phyloP scores from a whole-genome alignment of 2,329 filamentous ascomycete genomes.

The Coniochaeta prunicola region DNA sequence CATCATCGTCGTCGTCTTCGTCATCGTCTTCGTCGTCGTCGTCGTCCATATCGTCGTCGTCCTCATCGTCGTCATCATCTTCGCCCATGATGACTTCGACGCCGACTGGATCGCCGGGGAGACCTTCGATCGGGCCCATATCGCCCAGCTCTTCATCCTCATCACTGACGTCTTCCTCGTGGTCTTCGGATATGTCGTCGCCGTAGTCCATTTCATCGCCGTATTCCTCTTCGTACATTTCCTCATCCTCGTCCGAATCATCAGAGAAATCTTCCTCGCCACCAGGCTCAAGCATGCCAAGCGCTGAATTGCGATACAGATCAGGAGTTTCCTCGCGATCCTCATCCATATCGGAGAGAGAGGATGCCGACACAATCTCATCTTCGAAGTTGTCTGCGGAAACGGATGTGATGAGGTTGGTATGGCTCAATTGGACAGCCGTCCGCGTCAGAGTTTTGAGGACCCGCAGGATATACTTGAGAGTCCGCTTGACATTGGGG shows the following conservation, averaged over 20 bases:
- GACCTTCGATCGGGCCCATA: conserved; percentile 79
- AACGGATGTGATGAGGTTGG: conserved; percentile 65
- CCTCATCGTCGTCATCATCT: conserved; percentile 51
- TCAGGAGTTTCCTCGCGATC: conserved; percentile 93
- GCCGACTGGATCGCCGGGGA: conserved; percentile 54
- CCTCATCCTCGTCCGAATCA: conserved; percentile 64
- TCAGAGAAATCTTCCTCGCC: conserved; percentile 77
- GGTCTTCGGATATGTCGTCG: conserved; percentile 70
- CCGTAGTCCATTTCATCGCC: conserved; percentile 90
- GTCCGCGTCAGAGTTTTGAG: conserved; percentile 82
- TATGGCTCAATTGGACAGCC: conserved; percentile 77
- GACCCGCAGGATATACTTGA: conserved; percentile 92
- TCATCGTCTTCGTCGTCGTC: conserved; percentile 55
- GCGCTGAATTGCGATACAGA: conserved; percentile 89
- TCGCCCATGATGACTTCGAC: conserved; percentile 76
- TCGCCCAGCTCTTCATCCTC: conserved; percentile 77
- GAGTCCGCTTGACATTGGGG: conserved; percentile 83
- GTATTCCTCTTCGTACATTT: conserved; percentile 88
- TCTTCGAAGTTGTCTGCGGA: conserved; percentile 69
- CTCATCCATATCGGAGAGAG: conserved; percentile 74
- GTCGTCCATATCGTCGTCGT: conserved; percentile 52
- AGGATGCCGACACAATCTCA: conserved; percentile 80
- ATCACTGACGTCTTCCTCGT: conserved; percentile 83
- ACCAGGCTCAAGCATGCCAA: conserved; percentile 87
- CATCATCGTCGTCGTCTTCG: conserved; percentile 49